Conservation (phyloP, 768 basidiomycete species). For the Boletales sp. region DNA sequence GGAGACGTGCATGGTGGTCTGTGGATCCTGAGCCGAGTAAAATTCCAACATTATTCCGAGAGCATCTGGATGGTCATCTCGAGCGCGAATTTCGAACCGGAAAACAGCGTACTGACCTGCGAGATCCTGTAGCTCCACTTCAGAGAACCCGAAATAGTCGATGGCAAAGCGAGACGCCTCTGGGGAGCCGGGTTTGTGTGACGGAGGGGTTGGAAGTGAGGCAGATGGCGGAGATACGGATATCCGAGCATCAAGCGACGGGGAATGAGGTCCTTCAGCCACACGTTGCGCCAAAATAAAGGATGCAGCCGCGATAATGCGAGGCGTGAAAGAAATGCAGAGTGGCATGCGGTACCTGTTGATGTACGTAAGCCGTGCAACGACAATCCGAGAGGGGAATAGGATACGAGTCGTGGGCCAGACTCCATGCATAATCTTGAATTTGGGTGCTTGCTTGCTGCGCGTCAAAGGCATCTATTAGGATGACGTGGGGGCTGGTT, state of each 20-base stretch:
- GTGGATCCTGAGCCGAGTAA: constrained; percentile 59
- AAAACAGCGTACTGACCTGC: constrained; percentile 45
- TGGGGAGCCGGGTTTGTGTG: constrained; percentile 69
- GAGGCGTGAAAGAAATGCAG: constrained; percentile 66
- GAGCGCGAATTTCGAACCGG: neutral
- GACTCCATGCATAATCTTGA: constrained; percentile 80
- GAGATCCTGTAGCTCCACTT: constrained; percentile 53
- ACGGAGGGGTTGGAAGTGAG: constrained; percentile 78
- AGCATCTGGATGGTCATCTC: constrained; percentile 43
- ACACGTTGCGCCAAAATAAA: constrained; percentile 73
- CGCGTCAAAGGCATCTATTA: constrained; percentile 69
- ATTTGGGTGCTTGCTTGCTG: constrained; percentile 44
- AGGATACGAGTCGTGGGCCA: constrained; percentile 81
- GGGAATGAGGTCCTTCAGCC: constrained; percentile 67
- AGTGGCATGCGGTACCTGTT: constrained; percentile 75
- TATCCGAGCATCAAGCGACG: constrained; percentile 72
- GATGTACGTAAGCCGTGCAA: constrained; percentile 6
- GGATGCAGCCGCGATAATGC: constrained; percentile 73
- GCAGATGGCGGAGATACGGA: constrained; percentile 67
- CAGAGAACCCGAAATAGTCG: constrained; percentile 62
- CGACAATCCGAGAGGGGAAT: constrained; percentile 11
- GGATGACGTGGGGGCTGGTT: constrained; percentile 69
- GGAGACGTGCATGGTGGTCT: constrained; percentile 47
- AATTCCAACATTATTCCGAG: constrained; percentile 68
- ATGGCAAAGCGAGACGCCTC: constrained; percentile 65